phyloP scores from a whole-genome alignment of 1,139 yeast species.

The Candida pseudoviswanathii region DNA sequence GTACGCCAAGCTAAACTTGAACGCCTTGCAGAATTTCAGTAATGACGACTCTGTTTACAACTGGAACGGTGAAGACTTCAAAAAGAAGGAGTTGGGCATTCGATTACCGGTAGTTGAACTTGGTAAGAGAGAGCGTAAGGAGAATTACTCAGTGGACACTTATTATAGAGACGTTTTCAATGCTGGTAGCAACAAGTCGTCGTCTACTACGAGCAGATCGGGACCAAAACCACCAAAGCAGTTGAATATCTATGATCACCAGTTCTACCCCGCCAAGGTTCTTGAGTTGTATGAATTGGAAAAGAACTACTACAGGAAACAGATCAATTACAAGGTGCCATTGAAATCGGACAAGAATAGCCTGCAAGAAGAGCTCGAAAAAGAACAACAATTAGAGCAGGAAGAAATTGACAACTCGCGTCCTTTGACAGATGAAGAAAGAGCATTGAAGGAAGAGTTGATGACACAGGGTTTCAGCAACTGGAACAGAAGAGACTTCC shows the following conservation, averaged over 20 bases:
- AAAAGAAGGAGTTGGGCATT: constrained; percentile 50
- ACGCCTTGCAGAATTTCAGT: constrained; percentile 74
- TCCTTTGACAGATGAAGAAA: constrained; percentile 71
- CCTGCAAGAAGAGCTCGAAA: constrained; percentile 41
- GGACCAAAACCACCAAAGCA: constrained; percentile 72
- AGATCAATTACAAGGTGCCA: constrained; percentile 51
- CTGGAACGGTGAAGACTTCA: constrained; percentile 84
- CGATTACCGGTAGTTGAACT: constrained; percentile 50
- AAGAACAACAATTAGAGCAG: constrained; percentile 60
- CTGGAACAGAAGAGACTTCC: constrained; percentile 76
- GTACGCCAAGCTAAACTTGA: constrained; percentile 67
- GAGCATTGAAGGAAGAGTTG: constrained; percentile 54
- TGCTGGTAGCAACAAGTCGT: constrained; percentile 63
- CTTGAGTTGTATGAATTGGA: constrained; percentile 68
- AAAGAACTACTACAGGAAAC: constrained; percentile 58
- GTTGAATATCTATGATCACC: constrained; percentile 71
- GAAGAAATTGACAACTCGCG: constrained; percentile 64
- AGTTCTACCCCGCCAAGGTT: constrained; percentile 64
- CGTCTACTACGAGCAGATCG: constrained; percentile 25
- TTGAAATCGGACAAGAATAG: constrained; percentile 43
- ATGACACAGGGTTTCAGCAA: constrained; percentile 59
- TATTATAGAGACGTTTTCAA: constrained; percentile 77
- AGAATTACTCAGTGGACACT: constrained; percentile 76
- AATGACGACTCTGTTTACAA: constrained; percentile 72
- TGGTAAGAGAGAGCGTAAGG: constrained; percentile 76